phyloP scores from a whole-genome alignment of 2,329 filamentous ascomycete genomes.

The Eurotiales sp. region DNA sequence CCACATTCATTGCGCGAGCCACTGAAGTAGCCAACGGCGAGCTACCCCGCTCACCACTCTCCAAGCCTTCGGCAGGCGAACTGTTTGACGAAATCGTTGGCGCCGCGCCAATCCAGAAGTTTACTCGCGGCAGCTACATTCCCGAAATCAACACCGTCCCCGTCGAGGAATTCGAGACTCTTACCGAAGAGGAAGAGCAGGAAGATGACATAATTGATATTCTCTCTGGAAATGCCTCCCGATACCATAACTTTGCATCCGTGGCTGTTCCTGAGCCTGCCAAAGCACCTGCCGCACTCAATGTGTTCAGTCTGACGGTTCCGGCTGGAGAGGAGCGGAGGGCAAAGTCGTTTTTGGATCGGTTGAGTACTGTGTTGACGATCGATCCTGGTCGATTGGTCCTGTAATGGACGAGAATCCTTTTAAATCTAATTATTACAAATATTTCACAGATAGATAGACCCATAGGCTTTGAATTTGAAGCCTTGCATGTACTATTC shows the following conservation, averaged over 20 bases:
- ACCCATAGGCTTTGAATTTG: too few species aligned
- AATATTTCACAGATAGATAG: background rate
- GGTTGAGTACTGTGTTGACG: slow-evolving; percentile 80
- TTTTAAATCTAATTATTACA: background rate
- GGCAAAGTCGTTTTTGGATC: slow-evolving; percentile 76
- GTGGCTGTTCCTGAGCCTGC: slow-evolving; percentile 24
- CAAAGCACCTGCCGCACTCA: slow-evolving; percentile 52
- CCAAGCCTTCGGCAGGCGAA: slow-evolving; percentile 69
- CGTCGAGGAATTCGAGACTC: slow-evolving; percentile 18
- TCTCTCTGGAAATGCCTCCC: slow-evolving; percentile 51
- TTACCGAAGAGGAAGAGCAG: slow-evolving; percentile 51
- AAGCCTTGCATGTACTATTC: too few species aligned
- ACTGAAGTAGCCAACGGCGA: slow-evolving; percentile 83
- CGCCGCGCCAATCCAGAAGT: slow-evolving; percentile 40
- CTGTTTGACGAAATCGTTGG: slow-evolving; percentile 89
- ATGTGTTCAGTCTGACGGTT: slow-evolving; percentile 79
- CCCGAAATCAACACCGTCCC: slow-evolving; percentile 66
- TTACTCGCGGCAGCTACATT: slow-evolving; percentile 59
- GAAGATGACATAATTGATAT: slow-evolving; percentile 90
- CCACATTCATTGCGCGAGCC: slow-evolving; percentile 81
- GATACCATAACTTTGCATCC: slow-evolving; percentile 27
- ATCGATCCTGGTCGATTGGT: slow-evolving; percentile 73
- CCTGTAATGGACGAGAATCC: slow-evolving; percentile 30
- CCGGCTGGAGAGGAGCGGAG: slow-evolving; percentile 76
- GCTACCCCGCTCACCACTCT: slow-evolving; percentile 64